Evolutionary conservation across 139 green algal genomes (phyloP), one percentile per base, ranked within the genome.

Genomic region (Volvox reticuliferus): DNA sequence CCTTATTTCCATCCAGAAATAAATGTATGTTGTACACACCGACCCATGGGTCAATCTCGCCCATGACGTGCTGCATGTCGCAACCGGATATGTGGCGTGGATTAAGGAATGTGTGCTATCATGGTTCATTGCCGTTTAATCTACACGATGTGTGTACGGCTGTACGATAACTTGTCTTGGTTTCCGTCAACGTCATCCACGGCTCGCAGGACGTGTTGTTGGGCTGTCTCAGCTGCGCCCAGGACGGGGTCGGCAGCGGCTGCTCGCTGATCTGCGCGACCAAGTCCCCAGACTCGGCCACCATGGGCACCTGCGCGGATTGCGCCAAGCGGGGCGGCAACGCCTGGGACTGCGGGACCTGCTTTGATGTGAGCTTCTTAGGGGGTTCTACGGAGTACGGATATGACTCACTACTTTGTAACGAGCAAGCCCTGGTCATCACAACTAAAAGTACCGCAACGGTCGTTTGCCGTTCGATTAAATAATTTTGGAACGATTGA

Each of bases 331-430:
- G 35, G 12, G 36, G 67, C 3, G 67, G 35, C 67, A 80, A 88
- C 65, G 36, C 32, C 35, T 88, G 67, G 67, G 83, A 32, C 83
- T 88, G 83, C 83, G 61, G 36, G 9, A 2, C 44, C 19, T 88
- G 83, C 55, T 76, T 77, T 21, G 30, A 30, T 19, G 81, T 87
- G 55, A 55, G 80, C 19, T 26, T n/a, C n/a, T n/a, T n/a, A n/a
- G n/a, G n/a, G n/a, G n/a, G 79, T 36, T 36, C 17, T n/a, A n/a
- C 0, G 26, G 20, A 69, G 33, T 32, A 13, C 37, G 79, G 55
- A 63, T 16, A 1, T 22, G 20, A 20, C 2, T 1, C 63, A 84
- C 28, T 13, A 67, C 2, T 3, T 1, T 21, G 13, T 37, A 18
- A 36, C 36, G 71, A n/a, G 36, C 20, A 82, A 82, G 18, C 1